These are phyloP conservation scores for Ustanciosporium gigantosporum DNA, from an alignment of 1,284 basidiomycete species.

Conservation along the genomic window DNA sequence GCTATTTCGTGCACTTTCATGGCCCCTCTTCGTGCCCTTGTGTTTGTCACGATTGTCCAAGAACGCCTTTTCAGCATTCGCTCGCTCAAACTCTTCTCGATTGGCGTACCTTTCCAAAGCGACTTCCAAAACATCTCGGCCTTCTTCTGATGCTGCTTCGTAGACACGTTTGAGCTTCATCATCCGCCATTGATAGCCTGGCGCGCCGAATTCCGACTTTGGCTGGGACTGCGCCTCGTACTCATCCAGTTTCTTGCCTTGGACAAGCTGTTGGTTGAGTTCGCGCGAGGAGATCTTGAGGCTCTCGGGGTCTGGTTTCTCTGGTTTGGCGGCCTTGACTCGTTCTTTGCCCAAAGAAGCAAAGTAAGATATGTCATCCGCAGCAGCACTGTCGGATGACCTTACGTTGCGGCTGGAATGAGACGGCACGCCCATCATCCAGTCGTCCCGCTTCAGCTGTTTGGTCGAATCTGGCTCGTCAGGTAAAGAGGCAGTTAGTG, in stretches of 20 bases:
- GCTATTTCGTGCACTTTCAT: conserved; percentile 58
- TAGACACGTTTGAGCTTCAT: conserved; percentile 88
- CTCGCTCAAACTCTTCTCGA: conserved; percentile 82
- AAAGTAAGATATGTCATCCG: conserved; percentile 65
- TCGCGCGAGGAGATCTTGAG: conserved; percentile 69
- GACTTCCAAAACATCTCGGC: conserved; percentile 74
- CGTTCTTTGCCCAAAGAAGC: conserved; percentile 77
- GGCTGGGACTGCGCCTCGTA: conserved; percentile 63
- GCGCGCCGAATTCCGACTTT: conserved; percentile 70
- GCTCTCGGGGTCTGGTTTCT: conserved; percentile 74
- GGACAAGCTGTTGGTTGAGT: conserved; percentile 75
- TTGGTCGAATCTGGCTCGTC: conserved; percentile 44
- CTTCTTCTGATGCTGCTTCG: conserved; percentile 84
- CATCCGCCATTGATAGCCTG: conserved; percentile 96
- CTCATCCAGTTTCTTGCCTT: conserved; percentile 68
- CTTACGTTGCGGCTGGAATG: background rate
- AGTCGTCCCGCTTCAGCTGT: conserved; percentile 73
- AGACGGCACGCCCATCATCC: conserved; percentile 71
- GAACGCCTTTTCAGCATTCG: conserved; percentile 78
- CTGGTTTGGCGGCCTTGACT: conserved; percentile 63
- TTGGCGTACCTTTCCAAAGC: conserved; percentile 69
- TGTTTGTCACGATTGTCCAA: conserved; percentile 75
- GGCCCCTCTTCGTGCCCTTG: conserved; percentile 63
- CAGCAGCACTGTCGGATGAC: conserved; percentile 51
- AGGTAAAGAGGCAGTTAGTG: conserved; percentile 63